Evolutionary conservation across 257 asterid species (phyloP), one percentile per base, ranked within the genome.

Genomic region (Petunia secreta): DNA sequence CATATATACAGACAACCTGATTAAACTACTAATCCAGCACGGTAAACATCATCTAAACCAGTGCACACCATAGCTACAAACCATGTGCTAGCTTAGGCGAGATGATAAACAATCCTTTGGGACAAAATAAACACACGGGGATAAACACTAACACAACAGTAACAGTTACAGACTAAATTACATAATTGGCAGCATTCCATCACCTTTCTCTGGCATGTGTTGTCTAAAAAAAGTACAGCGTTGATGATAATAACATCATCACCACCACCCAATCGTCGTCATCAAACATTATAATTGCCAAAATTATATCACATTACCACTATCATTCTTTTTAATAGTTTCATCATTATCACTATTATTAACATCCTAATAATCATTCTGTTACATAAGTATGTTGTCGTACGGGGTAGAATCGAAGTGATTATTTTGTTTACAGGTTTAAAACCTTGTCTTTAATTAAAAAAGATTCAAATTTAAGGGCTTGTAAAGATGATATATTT

Each of bases 171-270:
- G 60, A 71, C 34, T 71, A 71, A 5, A 71, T 71, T 25, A 48
- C 44, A 46, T 25, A 69, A 71, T n/a, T 71, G 55, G 77, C 77
- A 71, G 3, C 44, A 48, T 4, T 43, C 5, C 50, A 9, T 34
- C 7, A 5, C 44, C 77, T 48, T 48, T 71, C 77, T 34, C 44
- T 11, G 34, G 62, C 5, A 5, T 52, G 77, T 25, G 13, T 46
- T 43, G 46, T 5, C 10, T 10, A 46, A 71, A 48, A 71, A 48
- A 71, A 7, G 8, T 71, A 50, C 46, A 71, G 34, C 11, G 62
- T 50, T 48, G 34, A 34, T 71, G 62, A 11, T 34, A 71, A 50
- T 48, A 71, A 34, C 62, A 71, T 71, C 60, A 71, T 36, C 62
- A 50, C 44, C 44, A 48, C 44, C 60, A 71, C 25, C 25, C 9